A percentile compares a stretch with the other conserved stretches of the same genome.
phyloP scores from a whole-genome alignment of 108 stramenopile genomes.

The Fragilaria radians region DNA sequence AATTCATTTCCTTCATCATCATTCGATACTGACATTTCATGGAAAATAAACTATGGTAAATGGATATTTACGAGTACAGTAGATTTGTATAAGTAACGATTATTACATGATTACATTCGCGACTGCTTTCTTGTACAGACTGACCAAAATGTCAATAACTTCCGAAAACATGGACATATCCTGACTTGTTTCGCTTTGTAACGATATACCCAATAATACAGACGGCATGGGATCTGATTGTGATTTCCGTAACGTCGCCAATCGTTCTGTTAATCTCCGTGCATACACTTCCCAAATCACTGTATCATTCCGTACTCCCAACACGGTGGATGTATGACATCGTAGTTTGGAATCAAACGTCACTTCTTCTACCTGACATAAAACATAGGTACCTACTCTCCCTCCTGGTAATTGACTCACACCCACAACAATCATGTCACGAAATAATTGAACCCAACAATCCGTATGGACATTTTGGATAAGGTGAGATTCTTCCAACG shows the following conservation, averaged over 20 bases:
- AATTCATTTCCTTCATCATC: slow-evolving; percentile 22
- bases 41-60: no score
- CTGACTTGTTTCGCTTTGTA: slow-evolving; percentile 8
- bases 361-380: slow-evolving; percentile 26
- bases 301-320: slow-evolving; percentile 35
- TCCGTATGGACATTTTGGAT: slow-evolving; percentile 28
- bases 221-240: not conserved
- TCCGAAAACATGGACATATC: slow-evolving; percentile 19
- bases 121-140: slow-evolving; percentile 18
- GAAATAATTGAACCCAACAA: slow-evolving; percentile 35
- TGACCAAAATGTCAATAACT: slow-evolving; percentile 17
- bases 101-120: not conserved
- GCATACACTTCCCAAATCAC: slow-evolving; percentile 42
- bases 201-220: slow-evolving; percentile 36
- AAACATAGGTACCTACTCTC: slow-evolving; percentile 30
- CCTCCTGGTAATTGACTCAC: slow-evolving; percentile 27
- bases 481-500: slow-evolving; percentile 27
- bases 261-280: slow-evolving; percentile 17
- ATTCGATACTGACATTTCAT: no score
- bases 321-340: slow-evolving; percentile 23
- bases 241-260: slow-evolving; percentile 7
- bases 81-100: no score
- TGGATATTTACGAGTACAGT: no score
- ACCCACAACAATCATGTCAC: slow-evolving; percentile 40
- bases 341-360: slow-evolving; percentile 23